These are phyloP conservation scores for Striga hermonthica DNA, from an alignment of 305 asterid genomes.

Conservation along the genomic window DNA sequence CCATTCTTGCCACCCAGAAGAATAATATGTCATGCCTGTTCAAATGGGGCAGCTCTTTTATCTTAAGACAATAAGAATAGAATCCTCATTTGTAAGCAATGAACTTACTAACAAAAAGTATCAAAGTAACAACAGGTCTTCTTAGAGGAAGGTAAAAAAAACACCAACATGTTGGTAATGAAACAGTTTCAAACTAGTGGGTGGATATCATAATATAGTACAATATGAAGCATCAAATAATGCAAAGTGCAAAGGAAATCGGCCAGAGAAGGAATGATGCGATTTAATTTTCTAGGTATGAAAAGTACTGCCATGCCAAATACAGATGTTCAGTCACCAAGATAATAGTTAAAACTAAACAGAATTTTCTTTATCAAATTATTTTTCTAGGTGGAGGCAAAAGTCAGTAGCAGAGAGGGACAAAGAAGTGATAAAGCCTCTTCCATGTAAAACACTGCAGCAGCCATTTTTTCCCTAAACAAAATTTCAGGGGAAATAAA, in stretches of 20 bases:
- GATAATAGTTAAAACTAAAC: constrained; percentile 5
- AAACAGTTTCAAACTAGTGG: background rate
- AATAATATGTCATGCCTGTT: constrained; percentile 95
- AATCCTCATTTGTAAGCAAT: constrained; percentile 18
- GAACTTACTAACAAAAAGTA: constrained; percentile 4
- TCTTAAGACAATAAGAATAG: constrained; percentile 14
- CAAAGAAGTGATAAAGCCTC: background rate
- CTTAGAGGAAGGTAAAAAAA: background rate
- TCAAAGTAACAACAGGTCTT: background rate
- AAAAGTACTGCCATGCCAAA: constrained; percentile 1
- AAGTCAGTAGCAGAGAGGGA: constrained; percentile 6
- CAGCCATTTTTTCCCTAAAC: background rate
- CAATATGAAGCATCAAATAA: constrained; percentile 11
- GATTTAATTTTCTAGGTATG: constrained; percentile 3
- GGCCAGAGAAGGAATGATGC: constrained; percentile 13
- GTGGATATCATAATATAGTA: background rate
- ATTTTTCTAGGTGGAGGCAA: constrained; percentile 1
- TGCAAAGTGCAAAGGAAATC: background rate
- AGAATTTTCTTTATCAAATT: background rate
- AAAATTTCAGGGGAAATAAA: constrained; percentile 2
- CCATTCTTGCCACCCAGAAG: constrained; percentile 99
- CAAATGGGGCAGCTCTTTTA: constrained; percentile 34
- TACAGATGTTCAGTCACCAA: constrained; percentile 8
- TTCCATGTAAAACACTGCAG: constrained; percentile 12
- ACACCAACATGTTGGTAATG: constrained; percentile 15